A percentile compares a stretch with the other conserved stretches of the same genome.
Conservation (phyloP, 208 protist genomes). For the Trypanosoma scelopori region DNA sequence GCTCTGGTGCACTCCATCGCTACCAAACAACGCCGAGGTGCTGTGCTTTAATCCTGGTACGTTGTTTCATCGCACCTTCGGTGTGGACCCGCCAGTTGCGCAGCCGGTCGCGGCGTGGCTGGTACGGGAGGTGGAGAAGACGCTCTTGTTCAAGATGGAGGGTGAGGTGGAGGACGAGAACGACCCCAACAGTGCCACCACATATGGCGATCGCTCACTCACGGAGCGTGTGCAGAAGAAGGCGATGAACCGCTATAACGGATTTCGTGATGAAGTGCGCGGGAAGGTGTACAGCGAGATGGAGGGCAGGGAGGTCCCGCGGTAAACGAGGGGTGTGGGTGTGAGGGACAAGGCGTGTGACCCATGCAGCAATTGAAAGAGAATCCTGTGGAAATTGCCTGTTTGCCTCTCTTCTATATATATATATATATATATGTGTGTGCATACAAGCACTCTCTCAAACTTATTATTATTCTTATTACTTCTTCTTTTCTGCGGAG, state of each 20-base stretch:
- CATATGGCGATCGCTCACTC: constrained; percentile 75
- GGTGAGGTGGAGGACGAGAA: constrained; percentile 90
- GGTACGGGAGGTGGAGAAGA: constrained; percentile 66
- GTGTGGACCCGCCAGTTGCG: constrained; percentile 46
- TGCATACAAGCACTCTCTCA: neutral
- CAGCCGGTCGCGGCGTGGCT: constrained; percentile 77
- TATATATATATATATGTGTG: constrained; percentile 12
- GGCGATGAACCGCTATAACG: constrained; percentile 89
- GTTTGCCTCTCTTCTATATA: neutral
- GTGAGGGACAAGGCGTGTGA: neutral
- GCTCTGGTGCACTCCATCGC: constrained; percentile 70
- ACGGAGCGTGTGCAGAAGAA: constrained; percentile 87
- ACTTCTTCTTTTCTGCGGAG: neutral
- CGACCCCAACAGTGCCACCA: constrained; percentile 86
- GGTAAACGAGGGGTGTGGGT: constrained; percentile 40
- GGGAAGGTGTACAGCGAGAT: constrained; percentile 82
- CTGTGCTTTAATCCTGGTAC: constrained; percentile 47
- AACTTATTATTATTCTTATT: constrained; percentile 7
- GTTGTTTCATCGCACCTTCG: constrained; percentile 71
- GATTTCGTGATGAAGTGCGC: constrained; percentile 80
- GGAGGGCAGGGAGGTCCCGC: constrained; percentile 61
- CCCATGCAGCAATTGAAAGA: neutral
- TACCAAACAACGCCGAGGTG: constrained; percentile 61
- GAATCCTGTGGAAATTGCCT: neutral
- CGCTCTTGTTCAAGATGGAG: constrained; percentile 82